Base-by-base conservation (phyloP, 139 green algal genomes). In the Asterochloris sp. region DNA sequence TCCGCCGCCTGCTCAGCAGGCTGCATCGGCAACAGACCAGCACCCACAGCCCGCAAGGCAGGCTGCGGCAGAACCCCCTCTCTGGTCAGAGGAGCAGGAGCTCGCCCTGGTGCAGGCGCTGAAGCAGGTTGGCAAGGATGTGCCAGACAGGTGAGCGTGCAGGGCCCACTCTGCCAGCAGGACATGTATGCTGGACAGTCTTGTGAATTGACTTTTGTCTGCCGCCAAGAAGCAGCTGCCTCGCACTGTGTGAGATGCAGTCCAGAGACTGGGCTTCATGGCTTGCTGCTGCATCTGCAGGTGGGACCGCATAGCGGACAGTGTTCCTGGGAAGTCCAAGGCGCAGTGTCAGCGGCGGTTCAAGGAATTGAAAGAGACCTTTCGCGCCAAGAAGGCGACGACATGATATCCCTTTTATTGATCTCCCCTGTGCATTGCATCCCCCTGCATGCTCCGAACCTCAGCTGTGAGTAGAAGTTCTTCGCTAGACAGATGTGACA, bases 81-180 rank as follows among this genome's bases (percentile, higher is more conserved):
- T 54, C 47, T 98, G 95, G 95, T 93, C 76, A 14, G 89, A 96
- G 71, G 93, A 84, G 76, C 93, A 98, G 87, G 91, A 97, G 87
- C 78, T 97, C 66, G 93, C 90, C 0, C 87, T 99, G 62, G 94
- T 99, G 61, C 92, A 97, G 82, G 96, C 96, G 9, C 84, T 98
- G 16, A 99, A 99, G 90, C 78, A 88, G 63, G 91, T 95, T 78
- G 86, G 88, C 26, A 98, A 98, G 79, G 95, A 98, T 10, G 84
- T 71, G 9, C 74, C 83, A 28, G 86, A 94, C 67, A 74, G 91
- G 62, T 92, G 82, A 79, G 79, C 61, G 38, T 28, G 68, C 61
- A 62, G 83, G 38, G 13, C 29, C 27, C 21, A 80, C 68, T 78
- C 4, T 78, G 29, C 21, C 74, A 78, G 23, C 26, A 66, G 74